Evolutionary conservation across 129 eudicot genomes (phyloP), one percentile per base, ranked within the genome.

Genomic region (Erigeron canadensis): DNA sequence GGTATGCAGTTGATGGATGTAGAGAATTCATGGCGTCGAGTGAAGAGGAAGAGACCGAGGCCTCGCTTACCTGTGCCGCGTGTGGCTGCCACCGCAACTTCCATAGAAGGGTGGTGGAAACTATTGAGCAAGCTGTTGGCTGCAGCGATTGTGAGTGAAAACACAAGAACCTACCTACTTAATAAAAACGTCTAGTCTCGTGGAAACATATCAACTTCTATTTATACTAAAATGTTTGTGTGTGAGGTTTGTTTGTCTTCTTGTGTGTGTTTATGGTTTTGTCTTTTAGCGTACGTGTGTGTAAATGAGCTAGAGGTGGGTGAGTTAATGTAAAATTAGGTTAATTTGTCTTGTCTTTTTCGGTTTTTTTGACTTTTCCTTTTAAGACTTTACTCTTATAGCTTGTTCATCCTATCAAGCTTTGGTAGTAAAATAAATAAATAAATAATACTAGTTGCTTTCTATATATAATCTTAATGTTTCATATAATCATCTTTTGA

Each of bases 71-170:
- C 4, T 90, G 97, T 42, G 95, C 95, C 55, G 95, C 95, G 50
- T 90, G 97, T 28, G 89, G 95, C 47, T 90, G 97, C 83, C 97
- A 90, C 86, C 81, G 95, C 43, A 90, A 79, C 83, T 90, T 90
- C 83, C 97, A 90, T 77, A 61, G 89, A 48, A 80, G 95, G 82
- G 85, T 81, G 74, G 87, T 79, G 40, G 83, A 75, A 65, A 75
- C 88, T 15, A 91, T 1, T 28, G 2, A 28, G 34, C 34, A 90
- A 84, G 86, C 65, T 22, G 79, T 54, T 43, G 56, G 65, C 56
- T 9, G 46, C 46, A 77, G 28, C 37, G 76, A 76, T 41, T 81
- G 81, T 77, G 77, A 70, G 74, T 77, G 74, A 67, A 55, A 44
- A 21, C 47, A 28, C 34, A 48, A 66, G 64, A 71, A 60, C 66